Conservation (phyloP, 164 flowering plant genomes). For the Paratinospora sagittata region DNA sequence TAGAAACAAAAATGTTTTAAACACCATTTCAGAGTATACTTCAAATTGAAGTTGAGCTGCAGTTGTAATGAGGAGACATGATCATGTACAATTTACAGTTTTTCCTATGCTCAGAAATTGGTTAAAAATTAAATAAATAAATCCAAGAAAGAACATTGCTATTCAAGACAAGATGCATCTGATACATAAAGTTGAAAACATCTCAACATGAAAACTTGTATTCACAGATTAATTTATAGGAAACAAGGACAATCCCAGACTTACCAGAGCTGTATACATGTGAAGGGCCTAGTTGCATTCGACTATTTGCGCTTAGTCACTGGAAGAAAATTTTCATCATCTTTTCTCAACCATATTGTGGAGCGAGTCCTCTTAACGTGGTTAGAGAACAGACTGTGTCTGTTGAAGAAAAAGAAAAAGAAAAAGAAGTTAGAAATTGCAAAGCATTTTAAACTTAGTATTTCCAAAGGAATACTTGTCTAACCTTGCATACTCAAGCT, state of each 20-base stretch:
- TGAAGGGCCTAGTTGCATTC: background rate
- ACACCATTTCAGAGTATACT: no score
- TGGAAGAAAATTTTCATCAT: slow-evolving; percentile 34
- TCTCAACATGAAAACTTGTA: background rate
- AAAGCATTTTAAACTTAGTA: background rate
- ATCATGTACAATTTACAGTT: no score
- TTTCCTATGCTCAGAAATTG: background rate
- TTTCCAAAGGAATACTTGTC: background rate
- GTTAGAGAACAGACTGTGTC: slow-evolving; percentile 55
- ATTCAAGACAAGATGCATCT: background rate
- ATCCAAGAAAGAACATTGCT: background rate
- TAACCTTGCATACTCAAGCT: slow-evolving; percentile 76
- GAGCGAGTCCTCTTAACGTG: slow-evolving; percentile 63
- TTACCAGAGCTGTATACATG: background rate
- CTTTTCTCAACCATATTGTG: slow-evolving; percentile 52
- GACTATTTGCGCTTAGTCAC: slow-evolving; percentile 31
- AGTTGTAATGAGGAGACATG: no score
- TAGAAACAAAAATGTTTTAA: no score
- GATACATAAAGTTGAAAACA: background rate
- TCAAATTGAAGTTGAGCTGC: no score
- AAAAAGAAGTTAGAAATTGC: slow-evolving; percentile 3
- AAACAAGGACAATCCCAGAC: background rate
- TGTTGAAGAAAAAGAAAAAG: slow-evolving; percentile 18
- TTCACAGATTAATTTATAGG: background rate
- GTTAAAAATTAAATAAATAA: background rate